Evolutionary conservation across 1,284 basidiomycete genomes (phyloP).

Genomic region (Sporisorium reilianum): DNA sequence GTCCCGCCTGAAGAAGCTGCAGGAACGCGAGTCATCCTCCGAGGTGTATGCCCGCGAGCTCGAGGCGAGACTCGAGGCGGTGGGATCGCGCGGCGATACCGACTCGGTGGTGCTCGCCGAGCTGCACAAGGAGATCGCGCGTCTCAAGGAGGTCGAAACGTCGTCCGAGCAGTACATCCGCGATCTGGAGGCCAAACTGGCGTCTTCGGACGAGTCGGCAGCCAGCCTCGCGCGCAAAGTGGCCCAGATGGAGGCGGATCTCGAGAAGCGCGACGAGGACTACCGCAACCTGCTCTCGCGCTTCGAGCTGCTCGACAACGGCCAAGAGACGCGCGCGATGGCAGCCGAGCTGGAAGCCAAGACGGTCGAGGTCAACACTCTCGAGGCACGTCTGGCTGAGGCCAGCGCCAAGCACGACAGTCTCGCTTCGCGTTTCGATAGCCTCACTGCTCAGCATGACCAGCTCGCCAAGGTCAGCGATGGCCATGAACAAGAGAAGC

Average conservation of each 20-base stretch:
- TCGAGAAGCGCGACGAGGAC: conserved; percentile 78
- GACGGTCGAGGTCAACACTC: conserved; percentile 78
- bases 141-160: conserved; percentile 81
- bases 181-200: conserved; percentile 86
- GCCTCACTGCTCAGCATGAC: conserved; percentile 30
- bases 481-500: conserved; percentile 41
- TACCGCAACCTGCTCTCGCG: conserved; percentile 79
- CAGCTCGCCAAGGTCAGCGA: conserved; percentile 17
- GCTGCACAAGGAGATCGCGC: conserved; percentile 83
- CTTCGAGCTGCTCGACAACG: conserved; percentile 77
- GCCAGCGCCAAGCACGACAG: conserved; percentile 33
- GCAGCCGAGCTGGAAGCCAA: conserved; percentile 82
- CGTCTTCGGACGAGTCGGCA: conserved; percentile 82
- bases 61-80: conserved; percentile 86
- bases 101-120: conserved; percentile 83
- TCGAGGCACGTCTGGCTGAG: conserved; percentile 74
- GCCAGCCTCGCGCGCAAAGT: conserved; percentile 78
- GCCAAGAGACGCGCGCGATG: conserved; percentile 62
- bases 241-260: conserved; percentile 81
- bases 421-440: conserved; percentile 29
- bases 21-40: conserved; percentile 87
- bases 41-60: conserved; percentile 94
- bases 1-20: conserved; percentile 81
- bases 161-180: conserved; percentile 83
- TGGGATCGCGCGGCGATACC: conserved; percentile 80